phyloP scores from a whole-genome alignment of 768 basidiomycete genomes.

The Lactarius pseudohatsudake region DNA sequence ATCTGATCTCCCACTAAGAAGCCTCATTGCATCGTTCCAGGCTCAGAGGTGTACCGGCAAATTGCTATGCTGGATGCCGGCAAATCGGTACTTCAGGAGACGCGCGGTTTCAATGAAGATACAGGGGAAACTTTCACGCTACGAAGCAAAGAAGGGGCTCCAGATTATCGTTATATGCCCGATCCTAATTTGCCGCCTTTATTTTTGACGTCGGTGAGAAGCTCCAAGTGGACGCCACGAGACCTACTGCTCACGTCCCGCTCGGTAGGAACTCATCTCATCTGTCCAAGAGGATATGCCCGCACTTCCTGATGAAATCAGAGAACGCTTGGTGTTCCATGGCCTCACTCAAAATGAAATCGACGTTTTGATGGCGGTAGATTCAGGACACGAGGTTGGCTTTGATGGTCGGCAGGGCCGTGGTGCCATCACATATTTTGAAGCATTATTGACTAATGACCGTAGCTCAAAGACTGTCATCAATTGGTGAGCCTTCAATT shows the following conservation, averaged over 20 bases:
- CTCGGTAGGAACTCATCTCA: constrained; percentile 60
- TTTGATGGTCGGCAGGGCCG: constrained; percentile 55
- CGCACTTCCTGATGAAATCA: constrained; percentile 68
- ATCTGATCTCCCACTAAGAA: not conserved
- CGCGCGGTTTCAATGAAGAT: constrained; percentile 85
- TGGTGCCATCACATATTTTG: constrained; percentile 79
- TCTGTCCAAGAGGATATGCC: constrained; percentile 57
- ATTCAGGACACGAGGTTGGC: constrained; percentile 59
- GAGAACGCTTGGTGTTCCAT: constrained; percentile 53
- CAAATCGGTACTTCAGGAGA: constrained; percentile 69
- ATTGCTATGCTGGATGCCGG: constrained; percentile 51
- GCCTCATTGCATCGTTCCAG: constrained; percentile 41
- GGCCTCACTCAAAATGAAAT: constrained; percentile 63
- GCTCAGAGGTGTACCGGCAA: constrained; percentile 80
- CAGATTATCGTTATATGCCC: constrained; percentile 98
- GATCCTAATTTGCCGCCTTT: constrained; percentile 89
- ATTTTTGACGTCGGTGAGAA: constrained; percentile 50
- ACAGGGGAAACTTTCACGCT: constrained; percentile 78
- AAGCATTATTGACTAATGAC: constrained; percentile 59
- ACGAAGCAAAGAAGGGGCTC: constrained; percentile 89
- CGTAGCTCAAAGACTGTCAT: constrained; percentile 69
- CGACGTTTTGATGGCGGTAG: constrained; percentile 74
- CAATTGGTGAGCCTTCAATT: constrained; percentile 69
- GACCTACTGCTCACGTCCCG: constrained; percentile 2
- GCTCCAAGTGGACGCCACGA: constrained; percentile 9